phyloP scores from a whole-genome alignment of 768 basidiomycete species.

The Peribolospora kevripleyi region DNA sequence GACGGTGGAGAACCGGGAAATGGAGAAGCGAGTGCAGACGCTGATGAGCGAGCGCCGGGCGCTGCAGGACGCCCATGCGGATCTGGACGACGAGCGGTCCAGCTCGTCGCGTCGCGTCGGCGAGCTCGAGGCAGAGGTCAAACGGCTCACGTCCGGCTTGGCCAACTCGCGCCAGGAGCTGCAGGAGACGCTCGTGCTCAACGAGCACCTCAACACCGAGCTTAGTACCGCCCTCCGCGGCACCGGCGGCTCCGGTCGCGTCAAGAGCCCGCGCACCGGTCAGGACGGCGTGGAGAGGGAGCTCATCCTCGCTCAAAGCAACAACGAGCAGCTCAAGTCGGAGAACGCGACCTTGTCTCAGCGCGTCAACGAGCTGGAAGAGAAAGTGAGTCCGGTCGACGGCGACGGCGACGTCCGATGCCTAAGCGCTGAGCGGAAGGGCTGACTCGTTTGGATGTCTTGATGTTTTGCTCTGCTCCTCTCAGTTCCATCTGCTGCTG shows the following conservation, averaged over 20 bases:
- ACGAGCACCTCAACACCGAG: conserved; percentile 12
- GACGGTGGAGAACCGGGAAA: conserved; percentile 47
- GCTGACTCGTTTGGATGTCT: too few species aligned
- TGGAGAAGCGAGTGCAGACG: conserved; percentile 43
- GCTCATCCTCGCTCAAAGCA: conserved; percentile 8
- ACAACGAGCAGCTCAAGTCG: conserved; percentile 49
- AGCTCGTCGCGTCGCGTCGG: conserved; percentile 24
- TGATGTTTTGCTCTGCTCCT: too few species aligned
- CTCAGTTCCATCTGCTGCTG: too few species aligned
- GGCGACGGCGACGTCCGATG: too few species aligned
- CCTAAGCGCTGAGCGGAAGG: too few species aligned
- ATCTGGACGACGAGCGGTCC: conserved; percentile 33
- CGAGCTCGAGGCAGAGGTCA: conserved; percentile 57
- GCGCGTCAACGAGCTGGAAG: conserved; percentile 64
- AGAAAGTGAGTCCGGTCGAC: conserved; percentile 23
- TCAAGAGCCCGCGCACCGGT: not conserved
- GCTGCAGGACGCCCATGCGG: conserved; percentile 49
- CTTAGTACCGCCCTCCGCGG: not conserved
- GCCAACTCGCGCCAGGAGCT: conserved; percentile 48
- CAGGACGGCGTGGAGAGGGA: conserved; percentile 7
- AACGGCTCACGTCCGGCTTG: conserved; percentile 46
- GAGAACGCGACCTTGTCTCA: conserved; percentile 49
- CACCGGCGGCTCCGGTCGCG: not conserved
- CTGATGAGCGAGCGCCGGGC: conserved; percentile 51
- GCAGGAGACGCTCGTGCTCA: conserved; percentile 35